These are phyloP conservation scores for Hymenoscyphus occultus DNA, from an alignment of 2,329 filamentous ascomycete species.

Conservation along the genomic window DNA sequence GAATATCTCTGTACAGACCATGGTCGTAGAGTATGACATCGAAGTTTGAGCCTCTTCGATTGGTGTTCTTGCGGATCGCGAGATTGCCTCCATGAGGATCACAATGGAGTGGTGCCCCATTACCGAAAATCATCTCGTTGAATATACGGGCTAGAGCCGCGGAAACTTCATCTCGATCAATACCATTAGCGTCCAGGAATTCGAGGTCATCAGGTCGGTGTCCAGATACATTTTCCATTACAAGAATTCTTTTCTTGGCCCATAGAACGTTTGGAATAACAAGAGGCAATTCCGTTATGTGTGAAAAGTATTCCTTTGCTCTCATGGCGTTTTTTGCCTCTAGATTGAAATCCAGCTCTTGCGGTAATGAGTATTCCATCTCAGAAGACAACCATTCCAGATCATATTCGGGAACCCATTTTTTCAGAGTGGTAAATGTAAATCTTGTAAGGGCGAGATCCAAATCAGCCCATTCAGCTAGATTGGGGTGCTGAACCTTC, in stretches of 20 bases:
- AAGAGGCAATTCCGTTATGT: slow-evolving; percentile 71
- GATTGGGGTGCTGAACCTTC: slow-evolving; percentile 88
- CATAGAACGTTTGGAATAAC: slow-evolving; percentile 87
- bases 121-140: slow-evolving; percentile 99
- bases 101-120: slow-evolving; percentile 85
- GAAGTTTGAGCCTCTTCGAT: slow-evolving; percentile 68
- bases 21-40: slow-evolving; percentile 97
- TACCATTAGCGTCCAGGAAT: slow-evolving; percentile 79
- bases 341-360: slow-evolving; percentile 84
- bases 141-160: slow-evolving; percentile 88
- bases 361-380: slow-evolving; percentile 85
- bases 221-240: slow-evolving; percentile 92
- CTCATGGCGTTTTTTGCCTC: slow-evolving; percentile 82
- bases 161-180: slow-evolving; percentile 93
- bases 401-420: slow-evolving; percentile 96
- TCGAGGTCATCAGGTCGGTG: slow-evolving; percentile 83
- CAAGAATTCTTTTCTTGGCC: slow-evolving; percentile 83
- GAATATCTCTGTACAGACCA: slow-evolving; percentile 92
- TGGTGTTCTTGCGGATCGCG: slow-evolving; percentile 77
- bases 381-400: slow-evolving; percentile 92
- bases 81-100: slow-evolving; percentile 97
- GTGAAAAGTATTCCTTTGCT: slow-evolving; percentile 76
- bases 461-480: slow-evolving; percentile 86
- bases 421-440: slow-evolving; percentile 85
- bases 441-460: slow-evolving; percentile 84